A percentile compares a stretch with the other conserved stretches of the same genome.
Evolutionary conservation across 2,329 filamentous ascomycete species (phyloP).

Genomic region (Ambrosiella beaveri): DNA sequence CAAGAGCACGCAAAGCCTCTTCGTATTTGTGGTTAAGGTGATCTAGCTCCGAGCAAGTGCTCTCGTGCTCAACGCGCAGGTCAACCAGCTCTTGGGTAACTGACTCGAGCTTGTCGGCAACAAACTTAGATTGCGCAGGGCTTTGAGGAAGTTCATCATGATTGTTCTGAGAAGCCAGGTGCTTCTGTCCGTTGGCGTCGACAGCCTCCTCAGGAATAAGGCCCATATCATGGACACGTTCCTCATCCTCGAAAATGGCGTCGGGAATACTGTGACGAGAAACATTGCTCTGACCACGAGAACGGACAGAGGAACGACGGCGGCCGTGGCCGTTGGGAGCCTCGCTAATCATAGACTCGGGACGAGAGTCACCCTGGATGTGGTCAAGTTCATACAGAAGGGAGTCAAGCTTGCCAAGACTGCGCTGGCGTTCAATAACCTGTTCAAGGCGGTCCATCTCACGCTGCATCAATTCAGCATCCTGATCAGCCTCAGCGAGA

Average conservation of each 20-base stretch:
- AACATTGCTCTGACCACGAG: slow-evolving; percentile 11
- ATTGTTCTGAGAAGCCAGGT: slow-evolving; percentile 8
- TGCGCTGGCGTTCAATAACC: slow-evolving; percentile 86
- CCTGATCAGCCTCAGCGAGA: slow-evolving; percentile 86
- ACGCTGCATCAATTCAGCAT: slow-evolving; percentile 89
- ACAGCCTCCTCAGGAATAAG: slow-evolving; percentile 16
- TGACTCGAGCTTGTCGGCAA: slow-evolving; percentile 80
- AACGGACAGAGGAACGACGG: slow-evolving; percentile 25
- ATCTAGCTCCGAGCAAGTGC: slow-evolving; percentile 64
- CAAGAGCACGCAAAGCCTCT: slow-evolving; percentile 63
- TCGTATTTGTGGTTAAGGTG: slow-evolving; percentile 78
- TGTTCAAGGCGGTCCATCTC: slow-evolving; percentile 90
- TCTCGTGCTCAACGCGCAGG: slow-evolving; percentile 77
- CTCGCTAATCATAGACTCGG: slow-evolving; percentile 8
- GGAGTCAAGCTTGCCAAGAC: slow-evolving; percentile 84
- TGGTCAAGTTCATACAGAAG: slow-evolving; percentile 79
- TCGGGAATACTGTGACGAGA: slow-evolving; percentile 33
- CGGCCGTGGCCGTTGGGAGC: slow-evolving; percentile 16
- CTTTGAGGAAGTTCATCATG: slow-evolving; percentile 39
- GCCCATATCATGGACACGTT: slow-evolving; percentile 22
- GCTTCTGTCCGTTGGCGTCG: background rate
- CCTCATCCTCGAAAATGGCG: slow-evolving; percentile 38
- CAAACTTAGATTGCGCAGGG: slow-evolving; percentile 66
- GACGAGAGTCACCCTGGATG: slow-evolving; percentile 27
- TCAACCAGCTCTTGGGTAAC: slow-evolving; percentile 86